These are phyloP conservation scores for Fagopyrum tataricum DNA, from an alignment of 148 eudicot species.

Conservation along the genomic window DNA sequence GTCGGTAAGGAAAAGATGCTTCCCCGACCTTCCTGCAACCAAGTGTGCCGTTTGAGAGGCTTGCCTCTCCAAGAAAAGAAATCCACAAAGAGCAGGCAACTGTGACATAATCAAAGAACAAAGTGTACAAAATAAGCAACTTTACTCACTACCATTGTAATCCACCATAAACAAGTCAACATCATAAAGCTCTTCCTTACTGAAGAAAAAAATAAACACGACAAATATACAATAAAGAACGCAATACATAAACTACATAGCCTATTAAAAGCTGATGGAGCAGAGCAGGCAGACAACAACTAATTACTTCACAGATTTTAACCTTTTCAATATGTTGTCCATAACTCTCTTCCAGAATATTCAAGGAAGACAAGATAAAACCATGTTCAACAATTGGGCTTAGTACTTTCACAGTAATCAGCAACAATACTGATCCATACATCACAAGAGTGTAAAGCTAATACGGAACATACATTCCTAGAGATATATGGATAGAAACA, in stretches of 20 bases:
- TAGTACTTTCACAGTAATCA: background rate
- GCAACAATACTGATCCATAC: background rate
- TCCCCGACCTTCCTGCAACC: constrained; percentile 89
- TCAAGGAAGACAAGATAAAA: background rate
- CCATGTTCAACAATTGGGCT: background rate
- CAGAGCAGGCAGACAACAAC: background rate
- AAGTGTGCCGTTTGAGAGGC: constrained; percentile 79
- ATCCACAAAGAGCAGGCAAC: constrained; percentile 90
- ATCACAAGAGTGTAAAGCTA: background rate
- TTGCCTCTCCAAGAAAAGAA: constrained; percentile 69
- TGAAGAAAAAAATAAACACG: background rate
- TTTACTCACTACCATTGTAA: background rate
- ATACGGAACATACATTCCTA: background rate
- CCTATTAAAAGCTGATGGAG: background rate
- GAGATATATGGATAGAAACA: background rate
- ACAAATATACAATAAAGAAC: background rate
- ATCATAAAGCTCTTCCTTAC: background rate
- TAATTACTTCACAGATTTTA: background rate
- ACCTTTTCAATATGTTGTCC: background rate
- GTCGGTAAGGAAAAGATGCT: constrained; percentile 83
- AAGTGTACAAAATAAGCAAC: background rate
- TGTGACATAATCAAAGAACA: constrained; percentile 17
- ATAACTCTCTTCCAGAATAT: background rate
- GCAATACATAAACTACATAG: constrained; percentile 1
- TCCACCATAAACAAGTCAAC: background rate